These are phyloP conservation scores for Xylaria intraflava DNA, from an alignment of 495 filamentous ascomycete species.

Conservation along the genomic window DNA sequence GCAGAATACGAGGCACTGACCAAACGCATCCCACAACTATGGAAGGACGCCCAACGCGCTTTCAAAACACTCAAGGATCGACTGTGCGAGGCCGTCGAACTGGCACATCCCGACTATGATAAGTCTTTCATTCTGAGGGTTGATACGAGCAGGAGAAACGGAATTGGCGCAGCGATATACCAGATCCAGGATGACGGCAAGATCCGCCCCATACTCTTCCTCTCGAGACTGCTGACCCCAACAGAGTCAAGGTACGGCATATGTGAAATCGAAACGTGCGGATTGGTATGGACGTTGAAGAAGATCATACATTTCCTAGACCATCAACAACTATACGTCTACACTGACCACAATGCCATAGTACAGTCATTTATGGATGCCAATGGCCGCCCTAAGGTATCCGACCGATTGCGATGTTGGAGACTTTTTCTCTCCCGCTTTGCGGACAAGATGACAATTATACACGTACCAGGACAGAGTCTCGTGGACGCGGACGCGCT, in stretches of 20 bases:
- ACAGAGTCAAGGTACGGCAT: not conserved
- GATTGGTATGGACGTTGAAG: not conserved
- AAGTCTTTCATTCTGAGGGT: not conserved
- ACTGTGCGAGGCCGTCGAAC: not conserved
- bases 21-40: not conserved
- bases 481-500: slow-evolving; percentile 3
- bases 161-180: not conserved
- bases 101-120: not conserved
- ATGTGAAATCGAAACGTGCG: not conserved
- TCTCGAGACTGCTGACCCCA: not conserved
- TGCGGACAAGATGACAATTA: not conserved
- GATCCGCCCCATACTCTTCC: not conserved
- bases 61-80: not conserved
- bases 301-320: not conserved
- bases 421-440: slow-evolving; percentile 2
- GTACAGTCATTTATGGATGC: not conserved
- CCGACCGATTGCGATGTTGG: not conserved
- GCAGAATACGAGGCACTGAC: not conserved
- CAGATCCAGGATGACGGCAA: slow-evolving; percentile 5
- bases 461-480: not conserved
- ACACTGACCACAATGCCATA: not conserved
- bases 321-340: not conserved
- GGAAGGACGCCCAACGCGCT: not conserved
- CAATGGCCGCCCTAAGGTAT: not conserved
- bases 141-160: not conserved